phyloP scores from a whole-genome alignment of 1,284 basidiomycete genomes.

The Marasmius oreades region DNA sequence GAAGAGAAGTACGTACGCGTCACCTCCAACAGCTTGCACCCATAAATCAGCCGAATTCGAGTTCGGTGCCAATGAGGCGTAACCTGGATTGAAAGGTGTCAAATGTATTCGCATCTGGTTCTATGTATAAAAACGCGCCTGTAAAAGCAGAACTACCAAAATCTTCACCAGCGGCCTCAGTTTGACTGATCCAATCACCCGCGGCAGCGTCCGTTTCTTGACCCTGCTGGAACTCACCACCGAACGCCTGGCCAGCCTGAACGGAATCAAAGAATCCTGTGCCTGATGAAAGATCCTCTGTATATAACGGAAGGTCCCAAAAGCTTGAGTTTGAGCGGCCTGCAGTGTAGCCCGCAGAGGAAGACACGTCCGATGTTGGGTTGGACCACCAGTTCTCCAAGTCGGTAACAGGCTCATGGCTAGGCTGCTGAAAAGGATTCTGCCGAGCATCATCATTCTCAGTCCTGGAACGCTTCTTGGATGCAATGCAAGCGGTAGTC shows the following conservation, averaged over 20 bases:
- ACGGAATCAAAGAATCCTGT: not conserved
- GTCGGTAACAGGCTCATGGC: not conserved
- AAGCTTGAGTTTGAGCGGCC: not conserved
- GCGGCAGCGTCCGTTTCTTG: not conserved
- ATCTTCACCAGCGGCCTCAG: too few relatives aligned
- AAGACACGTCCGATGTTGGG: not conserved
- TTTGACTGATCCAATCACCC: too few relatives aligned
- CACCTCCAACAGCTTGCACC: not conserved
- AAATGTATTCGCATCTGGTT: not conserved
- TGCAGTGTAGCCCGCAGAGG: not conserved
- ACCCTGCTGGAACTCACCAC: not conserved
- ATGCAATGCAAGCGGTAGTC: not conserved
- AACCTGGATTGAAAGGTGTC: not conserved
- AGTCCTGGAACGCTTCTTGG: not conserved
- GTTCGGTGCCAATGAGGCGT: not conserved
- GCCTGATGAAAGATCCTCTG: not conserved
- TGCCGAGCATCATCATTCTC: not conserved
- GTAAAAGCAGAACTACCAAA: too few relatives aligned
- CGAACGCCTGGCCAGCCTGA: not conserved
- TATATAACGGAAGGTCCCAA: not conserved
- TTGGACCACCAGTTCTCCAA: not conserved
- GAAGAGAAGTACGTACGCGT: not conserved
- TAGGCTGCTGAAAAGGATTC: not conserved
- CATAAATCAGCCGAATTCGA: not conserved
- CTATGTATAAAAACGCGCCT: too few relatives aligned